Evolutionary conservation across 371 early-diverging fungal genomes (phyloP).

Genomic region (Sporodiniella umbellata): DNA sequence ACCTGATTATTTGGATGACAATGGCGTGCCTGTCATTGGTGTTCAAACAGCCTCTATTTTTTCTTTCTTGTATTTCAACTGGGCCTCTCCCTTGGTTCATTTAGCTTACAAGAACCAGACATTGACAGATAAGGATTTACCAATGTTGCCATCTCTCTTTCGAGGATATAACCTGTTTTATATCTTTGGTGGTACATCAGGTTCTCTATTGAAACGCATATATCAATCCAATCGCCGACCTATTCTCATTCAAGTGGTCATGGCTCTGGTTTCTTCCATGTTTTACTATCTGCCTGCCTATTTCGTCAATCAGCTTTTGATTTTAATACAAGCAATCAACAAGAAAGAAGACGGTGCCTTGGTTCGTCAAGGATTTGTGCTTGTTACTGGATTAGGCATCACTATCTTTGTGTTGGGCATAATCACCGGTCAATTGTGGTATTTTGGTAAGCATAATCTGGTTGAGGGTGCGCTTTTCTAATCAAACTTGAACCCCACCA

Average conservation of each 20-base stretch:
- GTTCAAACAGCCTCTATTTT: constrained; percentile 25
- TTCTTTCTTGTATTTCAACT: constrained; percentile 22
- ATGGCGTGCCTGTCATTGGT: constrained; percentile 19
- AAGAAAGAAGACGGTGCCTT: constrained; percentile 8
- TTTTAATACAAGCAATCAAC: constrained; percentile 29
- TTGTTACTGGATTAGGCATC: constrained; percentile 40
- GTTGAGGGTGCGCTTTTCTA: too few species aligned
- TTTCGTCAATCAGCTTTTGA: constrained; percentile 35
- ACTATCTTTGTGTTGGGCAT: constrained; percentile 38
- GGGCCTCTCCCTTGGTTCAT: constrained; percentile 28
- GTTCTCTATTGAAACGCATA: constrained; percentile 28
- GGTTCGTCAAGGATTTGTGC: constrained; percentile 30
- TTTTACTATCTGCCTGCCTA: constrained; percentile 37
- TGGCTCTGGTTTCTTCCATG: constrained; percentile 22
- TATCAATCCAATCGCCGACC: constrained; percentile 21
- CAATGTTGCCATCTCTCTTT: constrained; percentile 24
- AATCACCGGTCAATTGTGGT: constrained; percentile 46
- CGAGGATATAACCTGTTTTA: constrained; percentile 36
- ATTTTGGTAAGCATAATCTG: constrained; percentile 37
- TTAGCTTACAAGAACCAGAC: constrained; percentile 27
- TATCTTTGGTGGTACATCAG: constrained; percentile 21
- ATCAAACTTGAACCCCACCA: too few species aligned
- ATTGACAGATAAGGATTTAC: constrained; percentile 34
- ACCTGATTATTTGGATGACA: constrained; percentile 33
- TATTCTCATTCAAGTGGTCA: constrained; percentile 21